Base-by-base conservation (phyloP, 257 asterid genomes). In the Capsicum chinense region DNA sequence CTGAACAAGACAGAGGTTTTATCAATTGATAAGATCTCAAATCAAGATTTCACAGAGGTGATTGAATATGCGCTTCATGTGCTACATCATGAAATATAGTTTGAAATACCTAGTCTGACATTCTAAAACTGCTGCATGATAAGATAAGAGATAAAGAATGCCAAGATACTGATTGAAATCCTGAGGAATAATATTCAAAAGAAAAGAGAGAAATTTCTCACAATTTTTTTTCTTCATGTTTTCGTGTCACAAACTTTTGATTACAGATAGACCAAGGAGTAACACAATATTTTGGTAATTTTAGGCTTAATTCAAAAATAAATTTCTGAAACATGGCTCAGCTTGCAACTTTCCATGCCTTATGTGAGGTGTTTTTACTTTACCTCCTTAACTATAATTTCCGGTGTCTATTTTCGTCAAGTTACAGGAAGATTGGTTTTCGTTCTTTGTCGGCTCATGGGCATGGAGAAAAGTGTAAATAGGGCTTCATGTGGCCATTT, bases 41-140 rank as follows among this genome's bases (percentile, higher is more conserved):
- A 97, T 89, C 99, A 97, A 87, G 99, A 97, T 86, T 97, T 97
- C 86, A 90, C 98, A 11, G 99, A 96, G 98, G 99, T 96, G 90
- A 89, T 81, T 83, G 78, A 84, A 67, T 86, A 79, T 35, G 57
- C 58, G 54, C 17, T 47, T n/a, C 5, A 0, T 16, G 68, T 64
- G 67, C 56, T 73, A 37, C 37, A 44, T 81, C 47, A 50, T 78
- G 48, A 78, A 26, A 33, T 78, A 14, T 58, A 26, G 39, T 54
- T 78, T 52, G 50, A 50, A 21, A 50, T 52, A 50, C 19, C 62
- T 15, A 78, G 26, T 78, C 26, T 54, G 64, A 56, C 64, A 54
- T 78, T 78, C 13, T 54, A 48, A 78, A 76, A 54, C 54, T 78
- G 64, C 50, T 78, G 64, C 60, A 54, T 42, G 82, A 54, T 78